Base-by-base conservation (phyloP, 441 rosid species). In the Adansonia madagascariensis region DNA sequence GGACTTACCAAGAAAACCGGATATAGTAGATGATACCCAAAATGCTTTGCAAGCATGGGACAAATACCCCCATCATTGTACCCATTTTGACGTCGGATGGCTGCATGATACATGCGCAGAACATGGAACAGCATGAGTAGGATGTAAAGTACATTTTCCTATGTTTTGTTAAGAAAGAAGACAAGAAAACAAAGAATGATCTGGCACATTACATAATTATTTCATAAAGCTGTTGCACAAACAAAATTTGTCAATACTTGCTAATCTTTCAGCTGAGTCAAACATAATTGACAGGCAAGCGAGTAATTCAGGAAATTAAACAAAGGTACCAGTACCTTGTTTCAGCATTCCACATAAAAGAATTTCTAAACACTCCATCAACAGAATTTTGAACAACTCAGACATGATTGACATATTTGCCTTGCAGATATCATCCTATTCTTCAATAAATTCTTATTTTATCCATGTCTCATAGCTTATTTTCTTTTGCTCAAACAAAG, bases 41-140 rank as follows among this genome's bases (percentile, higher is more conserved):
- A 75, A 97, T 97, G 85, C 88, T 97, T 88, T 97, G 99, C 89
- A 94, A 82, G 86, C 99, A 97, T 35, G 99, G 99, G 76, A 97
- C 85, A 67, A 97, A 97, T 67, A 97, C 99, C 73, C 99, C 99
- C 99, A 97, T 97, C 97, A 97, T 41, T 64, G 99, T 97, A 56
- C 99, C 98, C 87, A 93, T 75, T 91, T 97, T 94, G 79, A 87
- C 78, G 67, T 86, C 91, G 65, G 84, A 80, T 75, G 85, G 87
- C 99, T 97, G 97, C 89, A 89, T 68, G 47, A 75, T 64, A 80
- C 47, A 80, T 60, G 79, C 77, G 78, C 63, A 84, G 35, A 81
- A 82, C 77, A 79, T 15, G 27, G 31, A 83, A 82, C 66, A 72
- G 17, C 41, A 74, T 79, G 75, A 85, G 76, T 80, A 83, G 68